Conservation (phyloP, 75 land plant species). For the Sequoia sempervirens region DNA sequence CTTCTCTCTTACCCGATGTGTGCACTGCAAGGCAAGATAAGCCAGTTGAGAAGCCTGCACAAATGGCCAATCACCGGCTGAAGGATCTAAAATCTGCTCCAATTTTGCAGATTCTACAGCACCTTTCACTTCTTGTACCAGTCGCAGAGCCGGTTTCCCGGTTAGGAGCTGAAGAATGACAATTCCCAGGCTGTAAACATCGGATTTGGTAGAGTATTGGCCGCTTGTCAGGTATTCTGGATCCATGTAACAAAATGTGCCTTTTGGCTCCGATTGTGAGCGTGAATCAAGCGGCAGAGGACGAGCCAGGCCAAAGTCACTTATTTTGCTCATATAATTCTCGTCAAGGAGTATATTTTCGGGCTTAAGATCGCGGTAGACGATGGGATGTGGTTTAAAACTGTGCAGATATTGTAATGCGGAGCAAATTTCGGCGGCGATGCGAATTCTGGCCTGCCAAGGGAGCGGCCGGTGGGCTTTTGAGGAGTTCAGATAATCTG, state of each 20-base stretch:
- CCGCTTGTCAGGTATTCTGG: conserved; percentile 18
- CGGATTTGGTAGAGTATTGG: conserved; percentile 39
- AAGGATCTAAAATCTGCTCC: conserved; percentile 33
- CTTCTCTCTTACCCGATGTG: conserved; percentile 21
- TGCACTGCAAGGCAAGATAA: not conserved
- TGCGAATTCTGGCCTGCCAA: conserved; percentile 60
- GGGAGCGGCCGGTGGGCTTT: conserved; percentile 37
- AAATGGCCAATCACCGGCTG: conserved; percentile 17
- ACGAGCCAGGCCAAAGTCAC: conserved; percentile 25
- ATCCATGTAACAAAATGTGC: conserved; percentile 10
- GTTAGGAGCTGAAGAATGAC: conserved; percentile 23
- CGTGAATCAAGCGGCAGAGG: conserved; percentile 6
- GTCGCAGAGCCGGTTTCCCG: conserved; percentile 14
- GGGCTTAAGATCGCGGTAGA: conserved; percentile 80
- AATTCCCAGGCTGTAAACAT: conserved; percentile 32
- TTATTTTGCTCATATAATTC: conserved; percentile 31
- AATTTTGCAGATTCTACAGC: not conserved
- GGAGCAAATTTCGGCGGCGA: conserved; percentile 56
- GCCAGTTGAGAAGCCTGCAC: conserved; percentile 5
- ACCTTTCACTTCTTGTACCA: not conserved
- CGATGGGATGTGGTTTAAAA: conserved; percentile 37
- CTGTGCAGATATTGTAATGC: conserved; percentile 65
- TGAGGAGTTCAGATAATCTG: conserved; percentile 43
- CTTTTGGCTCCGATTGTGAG: not conserved
- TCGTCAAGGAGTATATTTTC: conserved; percentile 67